Evolutionary conservation across 768 basidiomycete species (phyloP).

Genomic region (Kondoa malvinella): DNA sequence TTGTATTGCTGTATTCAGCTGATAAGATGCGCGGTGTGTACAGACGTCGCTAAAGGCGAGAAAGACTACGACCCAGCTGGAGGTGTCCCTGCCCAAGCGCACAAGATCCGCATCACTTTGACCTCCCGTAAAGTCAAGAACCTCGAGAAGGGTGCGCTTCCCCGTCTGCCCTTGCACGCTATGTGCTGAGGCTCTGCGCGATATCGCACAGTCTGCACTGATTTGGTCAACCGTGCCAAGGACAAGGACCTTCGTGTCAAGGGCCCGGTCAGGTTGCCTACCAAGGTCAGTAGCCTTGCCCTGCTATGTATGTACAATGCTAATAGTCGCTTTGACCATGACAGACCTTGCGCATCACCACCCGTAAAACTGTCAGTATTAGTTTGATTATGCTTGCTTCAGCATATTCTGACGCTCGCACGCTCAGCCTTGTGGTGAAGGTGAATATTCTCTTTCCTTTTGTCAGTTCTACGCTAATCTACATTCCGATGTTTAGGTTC

Average conservation of each 20-base stretch:
- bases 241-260: constrained; percentile 99
- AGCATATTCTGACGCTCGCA: background rate
- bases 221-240: constrained; percentile 96
- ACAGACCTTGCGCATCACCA: constrained; percentile 70
- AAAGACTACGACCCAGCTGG: constrained; percentile 96
- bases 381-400: background rate
- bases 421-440: constrained; percentile 90
- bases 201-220: constrained; percentile 60
- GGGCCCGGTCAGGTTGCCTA: constrained; percentile 95
- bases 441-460: constrained; percentile 41
- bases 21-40: too few relatives aligned
- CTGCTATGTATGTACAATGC: background rate
- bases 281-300: constrained; percentile 52
- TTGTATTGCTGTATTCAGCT: too few relatives aligned
- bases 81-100: constrained; percentile 72
- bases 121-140: constrained; percentile 95
- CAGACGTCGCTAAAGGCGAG: constrained; percentile 53
- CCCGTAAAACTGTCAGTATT: constrained; percentile 78
- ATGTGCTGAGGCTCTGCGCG: background rate
- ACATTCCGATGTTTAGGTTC: background rate
- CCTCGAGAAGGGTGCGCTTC: constrained; percentile 78
- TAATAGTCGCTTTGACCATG: background rate
- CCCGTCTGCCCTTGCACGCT: background rate
- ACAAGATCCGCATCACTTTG: constrained; percentile 98
- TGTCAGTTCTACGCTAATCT: background rate